phyloP scores from a whole-genome alignment of 2,329 filamentous ascomycete genomes.

The Rhynchosporium agropyri region DNA sequence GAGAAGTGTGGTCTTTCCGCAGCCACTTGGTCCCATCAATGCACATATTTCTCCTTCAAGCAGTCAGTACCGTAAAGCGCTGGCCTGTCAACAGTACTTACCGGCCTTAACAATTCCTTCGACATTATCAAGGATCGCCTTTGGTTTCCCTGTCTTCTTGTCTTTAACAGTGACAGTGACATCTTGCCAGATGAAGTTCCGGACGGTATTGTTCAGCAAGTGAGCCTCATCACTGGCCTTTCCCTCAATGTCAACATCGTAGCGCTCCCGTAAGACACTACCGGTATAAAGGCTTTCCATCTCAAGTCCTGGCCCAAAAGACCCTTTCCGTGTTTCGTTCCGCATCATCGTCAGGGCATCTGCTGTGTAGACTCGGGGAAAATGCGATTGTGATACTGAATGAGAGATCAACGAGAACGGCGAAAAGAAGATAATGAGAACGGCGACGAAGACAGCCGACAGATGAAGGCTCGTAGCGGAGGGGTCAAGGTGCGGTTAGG shows the following conservation, averaged over 20 bases:
- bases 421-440: slow-evolving; percentile 9
- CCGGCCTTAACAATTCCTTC: slow-evolving; percentile 67
- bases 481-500: not conserved
- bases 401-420: slow-evolving; percentile 5
- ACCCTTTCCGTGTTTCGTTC: not conserved
- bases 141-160: slow-evolving; percentile 62
- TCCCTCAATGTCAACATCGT: slow-evolving; percentile 37
- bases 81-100: slow-evolving; percentile 36
- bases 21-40: slow-evolving; percentile 75
- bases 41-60: slow-evolving; percentile 69
- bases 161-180: slow-evolving; percentile 75
- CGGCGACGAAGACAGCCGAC: slow-evolving; percentile 1
- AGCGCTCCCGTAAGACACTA: slow-evolving; percentile 19
- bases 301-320: slow-evolving; percentile 8
- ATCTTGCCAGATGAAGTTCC: slow-evolving; percentile 65
- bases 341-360: not conserved
- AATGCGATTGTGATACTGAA: not conserved
- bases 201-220: slow-evolving; percentile 64
- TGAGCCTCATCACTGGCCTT: slow-evolving; percentile 43
- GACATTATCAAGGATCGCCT: slow-evolving; percentile 64
- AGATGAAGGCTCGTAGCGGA: slow-evolving; percentile 1
- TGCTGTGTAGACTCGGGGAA: not conserved
- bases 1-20: slow-evolving; percentile 82
- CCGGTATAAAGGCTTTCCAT: slow-evolving; percentile 9
- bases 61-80: not conserved